Evolutionary conservation across 106 monocot genomes (phyloP).

Genomic region (Xerophyta viscosa): DNA sequence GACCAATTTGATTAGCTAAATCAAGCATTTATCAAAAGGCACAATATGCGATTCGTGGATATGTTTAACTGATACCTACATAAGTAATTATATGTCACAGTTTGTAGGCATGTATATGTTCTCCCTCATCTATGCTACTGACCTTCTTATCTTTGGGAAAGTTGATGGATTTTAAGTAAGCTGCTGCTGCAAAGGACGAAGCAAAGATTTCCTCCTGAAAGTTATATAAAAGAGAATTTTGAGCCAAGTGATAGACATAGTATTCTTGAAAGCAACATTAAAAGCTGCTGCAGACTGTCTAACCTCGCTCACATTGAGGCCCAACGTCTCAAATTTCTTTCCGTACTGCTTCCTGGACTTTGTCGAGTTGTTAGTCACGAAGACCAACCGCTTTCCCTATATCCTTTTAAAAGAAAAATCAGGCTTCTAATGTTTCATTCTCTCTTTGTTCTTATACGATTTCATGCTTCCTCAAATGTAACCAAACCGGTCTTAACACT

Average conservation of each 20-base stretch:
- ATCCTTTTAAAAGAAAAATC: neutral
- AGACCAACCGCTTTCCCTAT: slow-evolving; percentile 89
- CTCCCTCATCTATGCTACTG: neutral
- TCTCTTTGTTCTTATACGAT: neutral
- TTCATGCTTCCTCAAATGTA: neutral
- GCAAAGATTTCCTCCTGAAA: slow-evolving; percentile 95
- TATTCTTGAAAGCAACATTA: neutral
- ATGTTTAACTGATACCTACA: no score
- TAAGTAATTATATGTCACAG: neutral
- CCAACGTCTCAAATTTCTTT: slow-evolving; percentile 89
- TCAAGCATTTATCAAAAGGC: no score
- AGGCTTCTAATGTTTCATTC: neutral
- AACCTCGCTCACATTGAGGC: slow-evolving; percentile 83
- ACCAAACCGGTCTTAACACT: neutral
- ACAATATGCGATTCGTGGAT: no score
- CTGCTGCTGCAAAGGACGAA: slow-evolving; percentile 94
- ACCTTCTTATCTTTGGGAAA: slow-evolving; percentile 97
- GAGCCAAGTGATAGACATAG: neutral
- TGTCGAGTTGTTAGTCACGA: slow-evolving; percentile 95
- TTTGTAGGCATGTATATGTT: neutral
- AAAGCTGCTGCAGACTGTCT: slow-evolving; percentile 3
- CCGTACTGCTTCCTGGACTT: slow-evolving; percentile 98
- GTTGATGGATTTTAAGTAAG: slow-evolving; percentile 84
- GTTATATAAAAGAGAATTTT: neutral
- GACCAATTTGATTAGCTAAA: no score